These are phyloP conservation scores for Blepharisma stoltei DNA, from an alignment of 73 alveolate genomes.

Conservation along the genomic window DNA sequence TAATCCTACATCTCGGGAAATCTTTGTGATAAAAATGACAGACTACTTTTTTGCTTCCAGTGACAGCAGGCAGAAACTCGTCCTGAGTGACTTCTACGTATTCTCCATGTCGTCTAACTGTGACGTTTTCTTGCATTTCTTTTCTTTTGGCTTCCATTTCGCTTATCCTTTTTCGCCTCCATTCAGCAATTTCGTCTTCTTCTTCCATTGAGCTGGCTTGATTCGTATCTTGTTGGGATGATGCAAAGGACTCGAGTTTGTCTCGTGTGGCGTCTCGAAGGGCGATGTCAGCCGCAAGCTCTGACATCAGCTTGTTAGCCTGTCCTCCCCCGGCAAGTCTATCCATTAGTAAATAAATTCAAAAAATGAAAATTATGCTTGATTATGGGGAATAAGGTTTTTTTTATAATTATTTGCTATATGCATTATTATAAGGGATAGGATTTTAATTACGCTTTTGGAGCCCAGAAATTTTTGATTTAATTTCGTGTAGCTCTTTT, in stretches of 20 bases:
- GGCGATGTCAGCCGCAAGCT: neutral
- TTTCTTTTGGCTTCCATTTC: conserved; percentile 73
- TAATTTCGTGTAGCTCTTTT: too few species aligned
- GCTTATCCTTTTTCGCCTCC: conserved; percentile 79
- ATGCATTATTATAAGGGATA: too few species aligned
- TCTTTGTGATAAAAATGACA: conserved; percentile 97
- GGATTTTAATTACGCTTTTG: too few species aligned
- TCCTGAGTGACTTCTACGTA: conserved; percentile 92
- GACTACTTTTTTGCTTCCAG: conserved; percentile 73
- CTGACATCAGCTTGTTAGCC: conserved; percentile 16
- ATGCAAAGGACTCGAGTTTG: neutral
- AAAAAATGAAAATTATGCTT: too few species aligned
- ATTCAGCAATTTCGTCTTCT: conserved; percentile 79
- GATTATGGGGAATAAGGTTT: too few species aligned
- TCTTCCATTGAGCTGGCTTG: conserved; percentile 68
- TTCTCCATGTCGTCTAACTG: conserved; percentile 86
- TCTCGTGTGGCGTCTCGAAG: conserved; percentile 15
- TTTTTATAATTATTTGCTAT: too few species aligned
- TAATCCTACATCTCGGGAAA: conserved; percentile 95
- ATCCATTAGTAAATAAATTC: too few species aligned
- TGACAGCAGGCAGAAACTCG: conserved; percentile 90
- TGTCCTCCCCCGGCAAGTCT: conserved; percentile 17
- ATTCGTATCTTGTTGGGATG: conserved; percentile 34
- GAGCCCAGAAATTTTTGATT: too few species aligned
- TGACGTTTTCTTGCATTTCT: conserved; percentile 60